Evolutionary conservation across 2,329 filamentous ascomycete species (phyloP), one percentile per base, ranked within the genome.

Genomic region (Capronia americana): DNA sequence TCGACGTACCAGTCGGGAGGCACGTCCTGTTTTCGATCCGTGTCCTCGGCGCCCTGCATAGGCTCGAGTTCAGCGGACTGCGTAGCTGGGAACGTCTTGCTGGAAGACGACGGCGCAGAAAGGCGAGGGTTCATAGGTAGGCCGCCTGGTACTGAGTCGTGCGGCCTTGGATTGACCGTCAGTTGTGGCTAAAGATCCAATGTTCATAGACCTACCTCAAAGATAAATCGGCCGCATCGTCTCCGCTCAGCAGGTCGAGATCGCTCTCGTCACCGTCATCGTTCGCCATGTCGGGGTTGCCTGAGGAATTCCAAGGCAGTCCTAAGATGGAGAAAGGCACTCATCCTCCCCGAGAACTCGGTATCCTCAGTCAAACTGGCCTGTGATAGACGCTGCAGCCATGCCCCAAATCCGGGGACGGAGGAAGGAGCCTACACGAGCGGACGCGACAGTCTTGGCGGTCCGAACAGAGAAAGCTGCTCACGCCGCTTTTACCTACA

Each of bases 1-100:
- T 97, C 94, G 56, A 90, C 85, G 76, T 96, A 91, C 94, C 94
- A 98, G 78, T 98, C 94, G 20, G 80, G 70, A 30, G 78, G 74
- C 1, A 71, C 77, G 3, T 78, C 79, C 51, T 81, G 78, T 71
- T 83, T 83, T 44, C 65, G 67, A 30, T 17, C 58, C 20, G 32
- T 20, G 6, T 63, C 44, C 20, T 61, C 54, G 20, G 28, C 6
- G 46, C 23, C 10, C 14, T 44, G 30, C n/a, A 6, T 50, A 8
- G 17, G 20, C 14, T 14, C 23, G 6, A 20, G n/a, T 30, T 30
- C 55, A 57, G 26, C 34, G 24, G 57, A 32, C 23, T 26, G 24
- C 17, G 50, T 20, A 10, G 26, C 17, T 11, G 32, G 26, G 23
- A 24, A 28, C 23, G 48, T 56, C 56, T 44, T 62, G 46, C 14